These are phyloP conservation scores for Wallacemonas collosoma DNA, from an alignment of 208 protist species.

Conservation along the genomic window DNA sequence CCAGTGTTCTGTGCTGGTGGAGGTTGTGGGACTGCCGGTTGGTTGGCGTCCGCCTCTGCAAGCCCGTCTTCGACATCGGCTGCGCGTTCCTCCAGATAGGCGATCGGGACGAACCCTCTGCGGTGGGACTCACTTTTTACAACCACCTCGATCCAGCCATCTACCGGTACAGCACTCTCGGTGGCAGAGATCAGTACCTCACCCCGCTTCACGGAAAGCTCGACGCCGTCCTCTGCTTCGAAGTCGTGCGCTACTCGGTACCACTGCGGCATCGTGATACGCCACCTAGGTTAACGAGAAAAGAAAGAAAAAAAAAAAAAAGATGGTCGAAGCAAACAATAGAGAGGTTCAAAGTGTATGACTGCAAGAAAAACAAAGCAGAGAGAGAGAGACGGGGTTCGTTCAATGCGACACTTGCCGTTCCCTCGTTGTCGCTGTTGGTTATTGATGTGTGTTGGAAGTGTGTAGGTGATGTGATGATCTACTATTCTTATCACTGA, in stretches of 20 bases:
- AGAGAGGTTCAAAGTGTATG: background rate
- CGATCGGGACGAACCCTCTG: constrained; percentile 21
- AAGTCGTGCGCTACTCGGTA: constrained; percentile 17
- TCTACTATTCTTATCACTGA: background rate
- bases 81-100: constrained; percentile 14
- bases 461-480: too few relatives aligned
- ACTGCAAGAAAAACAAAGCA: constrained; percentile 6
- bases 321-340: constrained; percentile 3
- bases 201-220: constrained; percentile 15
- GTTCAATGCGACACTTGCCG: background rate
- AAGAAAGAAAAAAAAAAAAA: constrained; percentile 14
- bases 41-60: background rate
- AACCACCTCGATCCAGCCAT: constrained; percentile 25
- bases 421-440: too few relatives aligned
- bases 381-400: background rate
- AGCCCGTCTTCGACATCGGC: background rate
- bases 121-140: constrained; percentile 9
- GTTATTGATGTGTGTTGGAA: too few relatives aligned
- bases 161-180: background rate
- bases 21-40: background rate
- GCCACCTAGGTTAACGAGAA: background rate
- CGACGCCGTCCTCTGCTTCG: constrained; percentile 18
- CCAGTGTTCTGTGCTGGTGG: constrained; percentile 26
- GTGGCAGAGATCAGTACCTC: constrained; percentile 9
- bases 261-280: background rate